A percentile compares a stretch with the other conserved stretches of the same genome.
Conservation (phyloP, 1,139 yeast species). For the Magnusiomyces sp. region DNA sequence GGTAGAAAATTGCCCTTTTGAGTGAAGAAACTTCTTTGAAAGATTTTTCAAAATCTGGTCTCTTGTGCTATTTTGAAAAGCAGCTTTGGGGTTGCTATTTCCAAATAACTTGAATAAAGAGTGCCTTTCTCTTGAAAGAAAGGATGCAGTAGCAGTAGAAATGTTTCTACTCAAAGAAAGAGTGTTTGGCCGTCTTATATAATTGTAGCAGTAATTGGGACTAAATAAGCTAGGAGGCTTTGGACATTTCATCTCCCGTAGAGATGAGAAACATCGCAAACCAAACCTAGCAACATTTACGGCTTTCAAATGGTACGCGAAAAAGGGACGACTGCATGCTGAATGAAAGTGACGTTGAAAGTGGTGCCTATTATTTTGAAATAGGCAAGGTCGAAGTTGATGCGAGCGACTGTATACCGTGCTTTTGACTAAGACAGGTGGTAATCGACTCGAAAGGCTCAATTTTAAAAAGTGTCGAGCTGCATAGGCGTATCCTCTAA, state of each 20-base stretch:
- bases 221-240: not conserved
- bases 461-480: too few relatives aligned
- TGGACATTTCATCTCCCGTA: too few relatives aligned
- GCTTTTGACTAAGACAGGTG: too few relatives aligned
- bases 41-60: not conserved
- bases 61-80: not conserved
- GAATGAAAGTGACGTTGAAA: not conserved
- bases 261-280: too few relatives aligned
- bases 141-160: not conserved
- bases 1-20: not conserved
- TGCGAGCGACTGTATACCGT: too few relatives aligned
- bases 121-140: conserved; percentile 1
- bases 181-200: not conserved
- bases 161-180: not conserved
- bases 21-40: conserved; percentile 1
- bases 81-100: not conserved
- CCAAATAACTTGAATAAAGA: not conserved
- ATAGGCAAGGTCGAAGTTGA: too few relatives aligned
- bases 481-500: too few relatives aligned
- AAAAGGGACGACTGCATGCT: not conserved
- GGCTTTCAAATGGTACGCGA: too few relatives aligned
- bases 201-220: not conserved
- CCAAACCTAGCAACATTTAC: too few relatives aligned
- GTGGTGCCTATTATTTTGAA: too few relatives aligned
- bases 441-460: too few relatives aligned